Percentiles rank a stretch among this genome's conserved stretches.
phyloP scores from a whole-genome alignment of 2,329 filamentous ascomycete genomes.

The Cercospora sp. region DNA sequence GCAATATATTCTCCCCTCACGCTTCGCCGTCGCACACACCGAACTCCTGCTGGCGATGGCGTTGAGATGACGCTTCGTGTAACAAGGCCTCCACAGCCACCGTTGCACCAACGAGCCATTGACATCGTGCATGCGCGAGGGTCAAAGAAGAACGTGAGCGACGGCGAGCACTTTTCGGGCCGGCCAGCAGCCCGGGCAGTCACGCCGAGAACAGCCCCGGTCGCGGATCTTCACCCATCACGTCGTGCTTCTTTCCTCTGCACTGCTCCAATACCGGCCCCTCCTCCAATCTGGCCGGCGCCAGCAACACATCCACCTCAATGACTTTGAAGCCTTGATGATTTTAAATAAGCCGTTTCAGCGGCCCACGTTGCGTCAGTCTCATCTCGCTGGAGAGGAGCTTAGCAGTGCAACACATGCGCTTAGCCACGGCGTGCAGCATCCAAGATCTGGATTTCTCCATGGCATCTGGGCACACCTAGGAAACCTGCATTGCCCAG shows the following conservation, averaged over 20 bases:
- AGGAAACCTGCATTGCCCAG: background rate
- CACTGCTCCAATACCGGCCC: background rate
- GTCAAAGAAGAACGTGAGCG: background rate
- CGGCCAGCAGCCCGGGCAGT: background rate
- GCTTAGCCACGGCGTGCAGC: background rate
- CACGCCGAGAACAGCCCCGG: slow-evolving; percentile 8
- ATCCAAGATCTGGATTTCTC: background rate
- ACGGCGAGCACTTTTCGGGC: background rate
- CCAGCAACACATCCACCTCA: background rate
- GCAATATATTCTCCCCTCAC: background rate
- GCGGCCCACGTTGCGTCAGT: background rate
- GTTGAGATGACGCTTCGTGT: background rate
- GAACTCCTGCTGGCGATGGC: background rate
- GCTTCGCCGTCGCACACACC: background rate
- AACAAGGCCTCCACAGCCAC: background rate
- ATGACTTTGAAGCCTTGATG: background rate
- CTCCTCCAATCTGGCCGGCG: background rate
- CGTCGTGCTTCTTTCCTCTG: background rate
- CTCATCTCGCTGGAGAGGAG: background rate
- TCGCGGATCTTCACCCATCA: background rate
- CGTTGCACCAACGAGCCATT: background rate
- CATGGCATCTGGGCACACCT: background rate
- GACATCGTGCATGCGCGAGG: background rate
- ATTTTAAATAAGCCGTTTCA: background rate
- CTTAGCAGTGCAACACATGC: background rate